Base-by-base conservation (phyloP, 2,329 filamentous ascomycete genomes). In the Tolypocladium tropicale region DNA sequence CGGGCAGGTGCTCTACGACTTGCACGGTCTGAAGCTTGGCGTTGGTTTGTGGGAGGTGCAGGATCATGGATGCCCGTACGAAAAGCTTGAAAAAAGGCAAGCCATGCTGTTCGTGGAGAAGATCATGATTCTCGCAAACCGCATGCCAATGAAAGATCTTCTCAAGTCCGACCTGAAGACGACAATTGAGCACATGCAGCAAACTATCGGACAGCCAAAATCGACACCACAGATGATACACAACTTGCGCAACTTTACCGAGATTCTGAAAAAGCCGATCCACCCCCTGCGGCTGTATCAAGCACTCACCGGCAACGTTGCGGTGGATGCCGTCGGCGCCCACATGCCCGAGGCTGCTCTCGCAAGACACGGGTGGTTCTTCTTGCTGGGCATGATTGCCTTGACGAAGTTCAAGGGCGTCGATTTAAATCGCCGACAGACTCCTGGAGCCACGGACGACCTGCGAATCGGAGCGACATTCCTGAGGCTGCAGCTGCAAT, bases 101-200 rank as follows among this genome's bases (percentile, higher is more conserved):
- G 92, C 92, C 0, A 79, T 92, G 64, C 84, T 88, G 60, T 80
- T 96, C 52, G 83, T 96, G 12, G 89, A 95, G 59, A 89, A 92
- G 65, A 82, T 97, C 39, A 86, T 95, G 65, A 77, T 83, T 37
- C 84, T 96, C 57, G 90, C 90, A 2, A 86, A 86, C 53, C 85
- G 88, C 59, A 86, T 96, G 77, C 86, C 89, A 25, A 88, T 95
- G 75, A 95, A 93, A 65, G 94, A 97, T 61, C 74, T 97, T 21
- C 82, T 91, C 18, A 97, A 95, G 69, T 94, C 91, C 18, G 90
- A 97, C 56, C 77, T 99, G 55, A 95, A 93, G 68, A 83, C 80
- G 18, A 90, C 91, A 0, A 94, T 99, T 57, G 94, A 99, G 57
- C 91, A 92, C 62, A 90, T 99, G 72, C 92, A 97, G 68, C 85